phyloP scores from a whole-genome alignment of 2,329 filamentous ascomycete genomes.

The Endoconidiophora laricicola region DNA sequence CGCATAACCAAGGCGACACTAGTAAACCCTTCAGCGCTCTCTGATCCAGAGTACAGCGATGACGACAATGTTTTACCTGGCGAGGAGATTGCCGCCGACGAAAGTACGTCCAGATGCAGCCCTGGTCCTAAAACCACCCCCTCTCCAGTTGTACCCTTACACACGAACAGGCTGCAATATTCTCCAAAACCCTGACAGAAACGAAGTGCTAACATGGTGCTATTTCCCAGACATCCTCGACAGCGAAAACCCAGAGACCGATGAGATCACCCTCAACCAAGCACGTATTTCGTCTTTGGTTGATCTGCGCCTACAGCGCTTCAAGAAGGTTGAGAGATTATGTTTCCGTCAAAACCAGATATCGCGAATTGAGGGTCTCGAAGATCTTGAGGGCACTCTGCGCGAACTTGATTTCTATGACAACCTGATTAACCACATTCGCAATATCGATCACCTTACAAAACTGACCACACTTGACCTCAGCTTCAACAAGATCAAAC shows the following conservation, averaged over 20 bases:
- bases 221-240: slow-evolving; percentile 38
- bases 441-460: slow-evolving; percentile 61
- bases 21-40: slow-evolving; percentile 64
- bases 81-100: slow-evolving; percentile 65
- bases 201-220: slow-evolving; percentile 1
- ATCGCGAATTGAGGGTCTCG: slow-evolving; percentile 59
- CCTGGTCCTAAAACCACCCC: neutral
- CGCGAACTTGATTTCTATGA: slow-evolving; percentile 90
- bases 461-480: slow-evolving; percentile 70
- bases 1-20: slow-evolving; percentile 48
- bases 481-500: slow-evolving; percentile 98
- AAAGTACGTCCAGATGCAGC: slow-evolving; percentile 35
- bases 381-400: slow-evolving; percentile 46
- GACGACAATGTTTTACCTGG: slow-evolving; percentile 50
- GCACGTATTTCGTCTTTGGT: slow-evolving; percentile 65
- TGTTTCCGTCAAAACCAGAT: slow-evolving; percentile 91
- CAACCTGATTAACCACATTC: slow-evolving; percentile 79
- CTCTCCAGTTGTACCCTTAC: neutral
- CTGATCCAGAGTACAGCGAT: slow-evolving; percentile 72
- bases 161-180: neutral
- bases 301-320: slow-evolving; percentile 66
- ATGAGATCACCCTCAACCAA: slow-evolving; percentile 85
- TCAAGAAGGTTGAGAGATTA: slow-evolving; percentile 56
- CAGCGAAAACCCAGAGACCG: slow-evolving; percentile 39
- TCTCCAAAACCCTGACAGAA: neutral